phyloP scores from a whole-genome alignment of 2,329 filamentous ascomycete species.

The Penicillium crustosum region DNA sequence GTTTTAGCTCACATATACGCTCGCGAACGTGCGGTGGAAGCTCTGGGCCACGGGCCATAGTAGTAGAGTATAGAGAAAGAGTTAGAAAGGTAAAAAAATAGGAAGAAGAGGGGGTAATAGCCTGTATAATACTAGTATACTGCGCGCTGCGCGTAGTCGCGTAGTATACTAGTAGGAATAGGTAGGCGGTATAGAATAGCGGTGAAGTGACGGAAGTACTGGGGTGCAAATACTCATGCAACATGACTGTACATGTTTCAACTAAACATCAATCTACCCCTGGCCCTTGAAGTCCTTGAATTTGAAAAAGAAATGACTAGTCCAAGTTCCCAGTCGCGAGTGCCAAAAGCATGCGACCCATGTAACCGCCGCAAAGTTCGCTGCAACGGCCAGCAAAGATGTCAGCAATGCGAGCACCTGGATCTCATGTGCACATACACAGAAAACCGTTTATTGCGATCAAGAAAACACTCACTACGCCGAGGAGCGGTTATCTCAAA shows the following conservation, averaged over 20 bases:
- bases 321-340: constrained; percentile 7
- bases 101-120: too few species aligned
- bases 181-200: too few species aligned
- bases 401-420: constrained; percentile 46
- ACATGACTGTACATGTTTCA: constrained; percentile 5
- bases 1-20: too few species aligned
- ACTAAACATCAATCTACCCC: neutral
- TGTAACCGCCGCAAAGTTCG: constrained; percentile 50
- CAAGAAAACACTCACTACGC: constrained; percentile 39
- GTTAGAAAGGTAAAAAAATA: too few species aligned
- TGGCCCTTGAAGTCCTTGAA: neutral
- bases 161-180: too few species aligned
- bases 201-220: too few species aligned
- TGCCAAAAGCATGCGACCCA: constrained; percentile 45
- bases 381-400: constrained; percentile 49
- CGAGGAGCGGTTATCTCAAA: constrained; percentile 45
- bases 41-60: too few species aligned
- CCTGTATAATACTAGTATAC: too few species aligned
- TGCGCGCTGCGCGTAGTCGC: too few species aligned
- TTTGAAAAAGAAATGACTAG: neutral
- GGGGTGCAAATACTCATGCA: too few species aligned
- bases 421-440: constrained; percentile 50
- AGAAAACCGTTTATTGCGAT: constrained; percentile 29
- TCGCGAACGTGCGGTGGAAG: too few species aligned
- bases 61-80: too few species aligned